Evolutionary conservation across 2,329 filamentous ascomycete genomes (phyloP), one percentile per base, ranked within the genome.

Genomic region (Cytospora piceicola): DNA sequence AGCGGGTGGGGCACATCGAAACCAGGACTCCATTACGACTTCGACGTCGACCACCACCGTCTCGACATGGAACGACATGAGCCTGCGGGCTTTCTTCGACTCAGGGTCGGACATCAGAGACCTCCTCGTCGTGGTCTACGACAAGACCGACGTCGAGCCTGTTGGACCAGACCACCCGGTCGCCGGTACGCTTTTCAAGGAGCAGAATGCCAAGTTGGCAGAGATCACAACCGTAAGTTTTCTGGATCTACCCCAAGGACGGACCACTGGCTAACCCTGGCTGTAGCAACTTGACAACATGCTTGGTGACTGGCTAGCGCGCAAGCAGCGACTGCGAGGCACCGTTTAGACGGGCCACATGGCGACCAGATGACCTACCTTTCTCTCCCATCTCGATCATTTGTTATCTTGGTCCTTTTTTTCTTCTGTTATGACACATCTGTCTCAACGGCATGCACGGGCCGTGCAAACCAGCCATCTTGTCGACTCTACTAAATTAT

Each of bases 31-130:
- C 7, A 79, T 80, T 59, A 80, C 83, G 22, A 83, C 85, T 42
- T 84, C 86, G 27, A 83, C 82, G 5, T 83, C 85, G 32, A 83
- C 85, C 29, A 81, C 84, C 20, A 81, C 82, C 20, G 83, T 85
- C 24, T 84, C 89, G 30, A 86, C 88, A 0, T 99, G 95, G 95
- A 94, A 93, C 68, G 94, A 98, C 76, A 84, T 88, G 64, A 92
- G 88, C 71, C 85, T 99, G 32, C 88, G 93, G 67, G 90, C 91
- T 17, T 99, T 97, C 78, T 90, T 98, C 72, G 94, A 98, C 70
- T 93, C 95, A 71, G 88, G 92, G 67, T 89, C 89, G 39, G 93
- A 97, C 69, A 93, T 99, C 70, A 88, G 92, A 59, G 94, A 99
- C 75, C 85, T 98, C 75, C 84, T 98, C 60, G 85, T 94, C 46